phyloP scores from a whole-genome alignment of 2,329 filamentous ascomycete genomes.

The Microcyclospora pomicola region DNA sequence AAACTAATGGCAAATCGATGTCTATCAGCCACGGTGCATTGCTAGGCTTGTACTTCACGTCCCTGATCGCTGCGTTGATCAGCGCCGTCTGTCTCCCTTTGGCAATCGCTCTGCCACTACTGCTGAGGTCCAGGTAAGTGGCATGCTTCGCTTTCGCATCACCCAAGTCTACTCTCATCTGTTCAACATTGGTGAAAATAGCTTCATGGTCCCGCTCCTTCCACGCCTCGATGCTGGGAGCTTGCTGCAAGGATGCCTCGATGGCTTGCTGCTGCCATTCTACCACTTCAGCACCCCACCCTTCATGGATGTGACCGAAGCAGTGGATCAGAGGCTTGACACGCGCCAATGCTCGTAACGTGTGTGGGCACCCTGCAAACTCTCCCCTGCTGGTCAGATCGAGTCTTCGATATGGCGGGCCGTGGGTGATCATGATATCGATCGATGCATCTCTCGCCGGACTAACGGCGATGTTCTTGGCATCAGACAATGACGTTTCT shows the following conservation, averaged over 20 bases:
- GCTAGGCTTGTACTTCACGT: constrained; percentile 32
- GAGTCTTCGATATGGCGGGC: constrained; percentile 20
- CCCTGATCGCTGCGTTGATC: constrained; percentile 46
- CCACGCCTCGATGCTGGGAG: constrained; percentile 32
- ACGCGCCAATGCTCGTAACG: constrained; percentile 26
- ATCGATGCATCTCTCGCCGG: constrained; percentile 30
- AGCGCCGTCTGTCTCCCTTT: constrained; percentile 35
- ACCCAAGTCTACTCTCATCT: constrained; percentile 5
- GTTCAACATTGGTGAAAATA: constrained; percentile 29
- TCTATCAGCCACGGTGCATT: constrained; percentile 45
- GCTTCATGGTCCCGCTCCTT: constrained; percentile 30
- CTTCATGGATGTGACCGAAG: constrained; percentile 48
- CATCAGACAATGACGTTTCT: constrained; percentile 18
- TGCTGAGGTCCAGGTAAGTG: constrained; percentile 19
- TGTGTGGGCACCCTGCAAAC: constrained; percentile 21
- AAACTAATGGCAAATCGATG: constrained; percentile 28
- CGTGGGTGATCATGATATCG: constrained; percentile 29
- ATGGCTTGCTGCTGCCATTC: constrained; percentile 33
- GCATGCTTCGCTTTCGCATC: constrained; percentile 18
- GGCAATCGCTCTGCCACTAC: constrained; percentile 2
- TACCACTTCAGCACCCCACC: constrained; percentile 43
- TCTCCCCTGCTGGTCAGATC: constrained; percentile 25
- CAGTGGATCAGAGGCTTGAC: constrained; percentile 38
- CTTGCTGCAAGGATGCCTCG: constrained; percentile 24
- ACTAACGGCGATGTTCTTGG: constrained; percentile 18